Conservation (phyloP, 768 basidiomycete genomes). For the Pleurotus tuber-regium region DNA sequence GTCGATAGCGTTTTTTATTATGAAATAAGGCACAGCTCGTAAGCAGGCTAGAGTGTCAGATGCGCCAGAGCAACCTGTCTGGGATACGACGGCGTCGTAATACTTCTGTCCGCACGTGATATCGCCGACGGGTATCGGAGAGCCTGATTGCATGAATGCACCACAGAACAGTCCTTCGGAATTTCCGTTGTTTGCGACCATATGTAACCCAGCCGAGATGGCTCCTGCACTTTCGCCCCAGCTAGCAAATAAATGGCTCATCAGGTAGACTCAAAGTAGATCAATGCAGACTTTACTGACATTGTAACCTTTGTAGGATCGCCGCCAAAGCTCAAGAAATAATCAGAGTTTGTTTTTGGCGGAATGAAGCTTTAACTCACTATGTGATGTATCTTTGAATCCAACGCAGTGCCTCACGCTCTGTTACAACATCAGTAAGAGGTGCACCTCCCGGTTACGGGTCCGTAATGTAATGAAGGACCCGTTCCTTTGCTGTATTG, state of each 20-base stretch:
- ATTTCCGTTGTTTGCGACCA: constrained; percentile 45
- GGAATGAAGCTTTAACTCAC: too few species aligned
- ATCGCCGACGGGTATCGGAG: constrained; percentile 41
- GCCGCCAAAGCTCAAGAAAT: constrained; percentile 44
- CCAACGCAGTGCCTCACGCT: constrained; percentile 60
- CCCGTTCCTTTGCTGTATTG: too few species aligned
- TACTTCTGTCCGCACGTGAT: constrained; percentile 41
- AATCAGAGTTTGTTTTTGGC: too few species aligned
- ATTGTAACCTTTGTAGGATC: constrained; percentile 60
- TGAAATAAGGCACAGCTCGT: constrained; percentile 32
- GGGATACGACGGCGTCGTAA: constrained; percentile 39
- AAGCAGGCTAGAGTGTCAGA: constrained; percentile 41
- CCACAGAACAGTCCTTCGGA: constrained; percentile 45
- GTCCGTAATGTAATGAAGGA: too few species aligned
- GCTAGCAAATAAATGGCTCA: constrained; percentile 16
- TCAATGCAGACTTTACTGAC: constrained; percentile 28
- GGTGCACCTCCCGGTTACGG: too few species aligned
- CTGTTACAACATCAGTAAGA: too few species aligned
- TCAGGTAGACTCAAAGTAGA: background rate
- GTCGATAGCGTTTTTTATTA: constrained; percentile 38
- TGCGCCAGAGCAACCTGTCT: constrained; percentile 28
- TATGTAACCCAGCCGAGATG: constrained; percentile 49
- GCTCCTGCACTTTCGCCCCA: constrained; percentile 50
- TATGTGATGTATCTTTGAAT: constrained; percentile 59
- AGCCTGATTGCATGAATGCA: constrained; percentile 50